Percentiles rank a stretch among this genome's conserved stretches.
Evolutionary conservation across 2,329 filamentous ascomycete genomes (phyloP).

Genomic region (Neonectria faginata): DNA sequence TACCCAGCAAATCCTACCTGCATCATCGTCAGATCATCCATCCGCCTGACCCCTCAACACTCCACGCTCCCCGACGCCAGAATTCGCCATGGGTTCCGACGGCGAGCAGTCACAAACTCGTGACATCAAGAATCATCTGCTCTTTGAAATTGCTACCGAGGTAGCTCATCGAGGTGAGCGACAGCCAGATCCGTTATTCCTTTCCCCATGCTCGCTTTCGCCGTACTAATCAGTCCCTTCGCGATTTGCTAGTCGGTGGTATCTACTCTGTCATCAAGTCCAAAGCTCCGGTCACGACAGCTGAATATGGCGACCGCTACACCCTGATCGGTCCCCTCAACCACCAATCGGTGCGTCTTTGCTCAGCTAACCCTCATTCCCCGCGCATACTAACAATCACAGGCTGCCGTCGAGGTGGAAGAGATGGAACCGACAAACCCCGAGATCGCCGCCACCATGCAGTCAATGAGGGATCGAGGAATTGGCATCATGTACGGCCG

Average conservation of each 20-base stretch:
- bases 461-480: conserved; percentile 92
- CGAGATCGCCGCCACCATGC: conserved; percentile 83
- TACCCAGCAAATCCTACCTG: conserved; percentile 5
- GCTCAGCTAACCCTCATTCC: neutral
- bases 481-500: conserved; percentile 92
- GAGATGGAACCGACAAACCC: conserved; percentile 86
- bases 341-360: conserved; percentile 78
- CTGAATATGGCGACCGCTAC: conserved; percentile 98
- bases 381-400: conserved; percentile 26
- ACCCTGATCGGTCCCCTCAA: conserved; percentile 96
- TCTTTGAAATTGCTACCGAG: conserved; percentile 97
- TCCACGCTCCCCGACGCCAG: conserved; percentile 23
- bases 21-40: conserved; percentile 24
- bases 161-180: conserved; percentile 91
- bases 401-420: conserved; percentile 99
- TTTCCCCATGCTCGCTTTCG: conserved; percentile 9
- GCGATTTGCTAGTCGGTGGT: conserved; percentile 78
- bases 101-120: conserved; percentile 60
- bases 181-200: conserved; percentile 24
- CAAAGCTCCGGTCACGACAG: conserved; percentile 96
- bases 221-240: conserved; percentile 31
- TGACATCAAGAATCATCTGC: conserved; percentile 93
- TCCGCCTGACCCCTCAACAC: conserved; percentile 18
- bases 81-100: conserved; percentile 59
- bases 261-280: conserved; percentile 99